Conservation (phyloP, 1,284 basidiomycete genomes). For the Fistulina hepatica region DNA sequence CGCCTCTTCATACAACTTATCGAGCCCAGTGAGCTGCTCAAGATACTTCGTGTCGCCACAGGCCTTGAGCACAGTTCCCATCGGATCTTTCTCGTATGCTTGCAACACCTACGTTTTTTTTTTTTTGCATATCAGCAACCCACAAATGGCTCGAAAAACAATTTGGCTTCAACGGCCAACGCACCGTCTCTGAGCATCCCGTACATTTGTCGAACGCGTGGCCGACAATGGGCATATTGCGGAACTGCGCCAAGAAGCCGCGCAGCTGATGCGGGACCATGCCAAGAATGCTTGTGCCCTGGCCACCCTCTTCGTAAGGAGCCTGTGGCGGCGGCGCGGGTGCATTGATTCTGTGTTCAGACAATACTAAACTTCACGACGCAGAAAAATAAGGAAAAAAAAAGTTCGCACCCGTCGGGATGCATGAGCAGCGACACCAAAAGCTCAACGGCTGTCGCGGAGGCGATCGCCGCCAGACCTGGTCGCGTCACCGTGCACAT, state of each 20-base stretch:
- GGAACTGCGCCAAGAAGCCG: constrained; percentile 82
- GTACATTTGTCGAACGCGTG: constrained; percentile 85
- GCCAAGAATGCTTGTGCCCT: constrained; percentile 56
- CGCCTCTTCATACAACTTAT: constrained; percentile 72
- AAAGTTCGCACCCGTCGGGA: constrained; percentile 59
- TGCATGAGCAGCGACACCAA: constrained; percentile 87
- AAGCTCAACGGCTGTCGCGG: constrained; percentile 86
- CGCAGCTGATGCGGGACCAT: constrained; percentile 90
- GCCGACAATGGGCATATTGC: constrained; percentile 74
- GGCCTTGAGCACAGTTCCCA: constrained; percentile 69
- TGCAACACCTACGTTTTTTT: constrained; percentile 46
- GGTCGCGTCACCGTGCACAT: constrained; percentile 99
- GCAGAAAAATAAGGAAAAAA: background rate
- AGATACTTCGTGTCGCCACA: constrained; percentile 82
- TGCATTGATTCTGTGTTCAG: constrained; percentile 42
- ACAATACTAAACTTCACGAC: background rate
- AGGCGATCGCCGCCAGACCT: constrained; percentile 86
- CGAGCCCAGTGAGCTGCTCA: constrained; percentile 77
- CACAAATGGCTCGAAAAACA: background rate
- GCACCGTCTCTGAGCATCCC: constrained; percentile 74
- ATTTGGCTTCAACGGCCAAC: constrained; percentile 18
- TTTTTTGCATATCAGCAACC: background rate
- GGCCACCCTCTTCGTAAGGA: constrained; percentile 23
- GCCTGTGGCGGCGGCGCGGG: constrained; percentile 46
- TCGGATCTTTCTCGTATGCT: constrained; percentile 68